A percentile compares a stretch with the other conserved stretches of the same genome.
Evolutionary conservation across 2,329 filamentous ascomycete species (phyloP).

Genomic region (Colletotrichum sansevieriae): DNA sequence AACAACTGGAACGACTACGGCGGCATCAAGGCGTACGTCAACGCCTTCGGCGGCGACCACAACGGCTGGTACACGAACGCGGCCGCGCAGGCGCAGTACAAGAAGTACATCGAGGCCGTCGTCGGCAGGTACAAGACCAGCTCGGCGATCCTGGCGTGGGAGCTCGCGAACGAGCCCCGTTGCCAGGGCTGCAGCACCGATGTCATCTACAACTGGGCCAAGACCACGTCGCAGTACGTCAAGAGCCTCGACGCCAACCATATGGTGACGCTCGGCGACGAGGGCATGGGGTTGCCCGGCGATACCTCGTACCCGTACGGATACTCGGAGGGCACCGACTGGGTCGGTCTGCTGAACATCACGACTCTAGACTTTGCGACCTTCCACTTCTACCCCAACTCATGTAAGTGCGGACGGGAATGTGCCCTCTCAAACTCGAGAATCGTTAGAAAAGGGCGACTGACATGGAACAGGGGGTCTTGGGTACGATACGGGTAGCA

Average conservation of each 20-base stretch:
- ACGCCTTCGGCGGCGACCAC: conserved; percentile 67
- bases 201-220: conserved; percentile 72
- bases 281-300: conserved; percentile 60
- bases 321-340: conserved; percentile 64
- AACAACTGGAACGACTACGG: conserved; percentile 78
- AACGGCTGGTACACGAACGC: conserved; percentile 69
- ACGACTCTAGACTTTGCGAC: conserved; percentile 64
- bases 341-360: conserved; percentile 63
- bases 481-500: conserved; percentile 37
- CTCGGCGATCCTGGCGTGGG: conserved; percentile 66
- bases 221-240: conserved; percentile 69
- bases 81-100: conserved; percentile 67
- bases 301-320: conserved; percentile 67
- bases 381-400: conserved; percentile 49
- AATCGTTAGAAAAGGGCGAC: not conserved
- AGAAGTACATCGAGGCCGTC: conserved; percentile 61
- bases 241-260: conserved; percentile 73
- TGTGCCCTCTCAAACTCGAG: rapidly evolving
- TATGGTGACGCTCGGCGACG: conserved; percentile 75
- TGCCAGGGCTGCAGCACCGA: conserved; percentile 70
- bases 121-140: conserved; percentile 63
- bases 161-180: conserved; percentile 69
- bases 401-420: conserved; percentile 43
- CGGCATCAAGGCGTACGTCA: conserved; percentile 72
- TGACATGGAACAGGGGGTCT: conserved; percentile 37